Evolutionary conservation across 805 yeast genomes (phyloP).

Genomic region (Sugiyamaella smithiae): DNA sequence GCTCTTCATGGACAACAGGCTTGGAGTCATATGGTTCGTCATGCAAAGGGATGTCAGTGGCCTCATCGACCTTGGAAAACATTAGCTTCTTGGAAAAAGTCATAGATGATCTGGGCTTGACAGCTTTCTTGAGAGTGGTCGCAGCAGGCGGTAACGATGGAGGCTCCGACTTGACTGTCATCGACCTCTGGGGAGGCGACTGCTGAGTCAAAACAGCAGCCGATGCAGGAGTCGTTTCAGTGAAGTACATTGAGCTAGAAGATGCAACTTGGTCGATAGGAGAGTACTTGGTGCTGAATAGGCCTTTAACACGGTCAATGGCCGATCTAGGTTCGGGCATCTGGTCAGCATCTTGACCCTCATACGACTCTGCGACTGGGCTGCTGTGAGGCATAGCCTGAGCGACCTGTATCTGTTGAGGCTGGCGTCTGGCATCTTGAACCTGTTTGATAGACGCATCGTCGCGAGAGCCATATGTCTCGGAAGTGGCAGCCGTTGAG

Average conservation of each 20-base stretch:
- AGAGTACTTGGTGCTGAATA: neutral
- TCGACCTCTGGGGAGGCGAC: neutral
- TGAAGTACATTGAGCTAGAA: no score
- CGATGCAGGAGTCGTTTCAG: neutral
- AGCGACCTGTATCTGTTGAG: neutral
- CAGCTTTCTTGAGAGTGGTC: constrained; percentile 6
- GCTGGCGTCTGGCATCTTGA: neutral
- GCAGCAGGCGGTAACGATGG: constrained; percentile 2
- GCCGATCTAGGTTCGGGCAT: neutral
- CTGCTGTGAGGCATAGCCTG: neutral
- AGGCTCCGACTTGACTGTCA: neutral
- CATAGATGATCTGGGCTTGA: constrained; percentile 19
- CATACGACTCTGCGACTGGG: neutral
- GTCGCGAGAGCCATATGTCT: constrained; percentile 3
- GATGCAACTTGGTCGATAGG: neutral
- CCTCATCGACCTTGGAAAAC: constrained; percentile 13
- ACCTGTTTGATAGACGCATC: neutral
- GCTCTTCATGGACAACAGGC: constrained; percentile 1
- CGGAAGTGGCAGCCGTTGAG: constrained; percentile 1
- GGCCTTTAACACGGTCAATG: constrained; percentile 1
- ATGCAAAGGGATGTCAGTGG: neutral
- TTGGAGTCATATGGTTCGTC: no score
- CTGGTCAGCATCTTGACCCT: neutral
- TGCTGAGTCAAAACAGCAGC: neutral
- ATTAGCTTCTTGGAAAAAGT: constrained; percentile 23